phyloP scores from a whole-genome alignment of 1,284 basidiomycete genomes.

The Leucoagaricus sp. region DNA sequence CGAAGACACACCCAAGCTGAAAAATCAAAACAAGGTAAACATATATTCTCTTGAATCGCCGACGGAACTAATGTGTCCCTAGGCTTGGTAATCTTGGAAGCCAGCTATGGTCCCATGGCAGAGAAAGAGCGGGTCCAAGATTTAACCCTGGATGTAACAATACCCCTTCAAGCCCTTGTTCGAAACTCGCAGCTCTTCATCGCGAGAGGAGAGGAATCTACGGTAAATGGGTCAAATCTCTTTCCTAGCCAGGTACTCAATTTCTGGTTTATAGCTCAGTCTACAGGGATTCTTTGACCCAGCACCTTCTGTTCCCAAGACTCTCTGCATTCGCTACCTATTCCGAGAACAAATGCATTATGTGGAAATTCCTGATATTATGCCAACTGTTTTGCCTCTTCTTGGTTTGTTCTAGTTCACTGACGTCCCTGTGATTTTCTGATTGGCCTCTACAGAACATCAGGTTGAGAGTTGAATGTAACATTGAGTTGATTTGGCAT shows the following conservation, averaged over 20 bases:
- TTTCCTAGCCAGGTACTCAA: no score
- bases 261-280: constrained; percentile 48
- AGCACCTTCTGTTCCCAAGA: constrained; percentile 66
- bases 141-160: constrained; percentile 73
- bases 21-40: constrained; percentile 36
- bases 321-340: constrained; percentile 71
- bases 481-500: background rate
- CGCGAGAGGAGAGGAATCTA: constrained; percentile 63
- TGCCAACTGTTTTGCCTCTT: constrained; percentile 75
- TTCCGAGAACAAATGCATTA: constrained; percentile 79
- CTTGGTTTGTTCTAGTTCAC: constrained; percentile 51
- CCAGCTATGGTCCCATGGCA: constrained; percentile 64
- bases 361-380: constrained; percentile 72
- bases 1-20: constrained; percentile 37
- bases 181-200: constrained; percentile 79
- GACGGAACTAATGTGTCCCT: constrained; percentile 15
- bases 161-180: constrained; percentile 83
- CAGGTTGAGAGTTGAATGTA: constrained; percentile 13
- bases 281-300: constrained; percentile 80
- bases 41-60: background rate
- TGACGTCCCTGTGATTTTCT: background rate
- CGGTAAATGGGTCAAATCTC: constrained; percentile 42
- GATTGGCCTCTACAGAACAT: constrained; percentile 16
- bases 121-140: constrained; percentile 51
- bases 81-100: constrained; percentile 77